Base-by-base conservation (phyloP, 2,329 filamentous ascomycete genomes). In the Clonostachys sp. region DNA sequence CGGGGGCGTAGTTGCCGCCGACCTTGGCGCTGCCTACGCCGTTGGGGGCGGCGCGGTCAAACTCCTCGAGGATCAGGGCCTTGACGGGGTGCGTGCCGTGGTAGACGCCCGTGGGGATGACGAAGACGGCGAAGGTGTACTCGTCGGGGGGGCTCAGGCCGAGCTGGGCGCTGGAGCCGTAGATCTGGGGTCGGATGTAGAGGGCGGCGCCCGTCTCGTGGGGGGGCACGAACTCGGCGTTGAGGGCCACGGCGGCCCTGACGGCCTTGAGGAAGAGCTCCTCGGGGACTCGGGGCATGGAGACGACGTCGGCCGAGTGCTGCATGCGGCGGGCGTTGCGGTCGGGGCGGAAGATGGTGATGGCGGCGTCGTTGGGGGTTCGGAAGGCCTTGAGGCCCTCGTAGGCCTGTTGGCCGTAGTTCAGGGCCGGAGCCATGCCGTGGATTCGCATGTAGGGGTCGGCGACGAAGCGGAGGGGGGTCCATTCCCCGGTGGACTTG, bases 371-470 rank as follows among this genome's bases (percentile, higher is more conserved):
- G 49, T 78, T 73, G 16, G 90, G 87, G 3, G 78, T 75, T 53
- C 92, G 90, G 79, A 96, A 96, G 47, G 92, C 91, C 70, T 97
- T 97, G 65, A 97, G 83, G n/a, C 94, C 94, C 67, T 99, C 94
- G 75, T 95, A 99, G 59, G 90, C 92, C 73, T 97, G 94, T 64
- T 96, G 91, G 49, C 92, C 91, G 67, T 99, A 99, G 78, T 99
- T 99, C 55, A 97, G 81, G 41, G 84, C 92, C 0, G 94, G 91
- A 0, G 91, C 86, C 89, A 99, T 94, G 67, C 92, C 94, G 69
- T 97, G 92, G 62, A 97, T 84, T 55, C 85, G 84, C 58, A 97
- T 81, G 73, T 80, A 91, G 7, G 92, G 92, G 58, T 92, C 89
- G 51, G 81, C 70, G 51, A 96, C 83, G 70, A 95, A 95, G 53